Percentiles rank a stretch among this genome's conserved stretches.
These are phyloP conservation scores for Acanthochlamys bracteata DNA, from an alignment of 106 monocot genomes.

Conservation along the genomic window DNA sequence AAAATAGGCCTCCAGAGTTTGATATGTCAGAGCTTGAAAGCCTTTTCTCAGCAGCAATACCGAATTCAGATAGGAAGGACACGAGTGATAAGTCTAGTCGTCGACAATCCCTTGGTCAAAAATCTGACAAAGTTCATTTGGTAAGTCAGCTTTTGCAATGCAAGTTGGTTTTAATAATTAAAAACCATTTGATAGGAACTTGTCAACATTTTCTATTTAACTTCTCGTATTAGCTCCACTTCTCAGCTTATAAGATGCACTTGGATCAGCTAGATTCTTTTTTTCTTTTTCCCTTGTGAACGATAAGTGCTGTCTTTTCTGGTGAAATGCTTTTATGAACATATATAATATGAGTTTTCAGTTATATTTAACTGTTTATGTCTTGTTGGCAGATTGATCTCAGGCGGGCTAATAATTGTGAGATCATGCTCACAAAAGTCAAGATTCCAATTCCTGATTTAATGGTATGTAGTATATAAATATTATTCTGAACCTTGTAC, in stretches of 20 bases:
- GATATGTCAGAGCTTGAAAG: constrained; percentile 93
- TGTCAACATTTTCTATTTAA: no score
- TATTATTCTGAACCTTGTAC: neutral
- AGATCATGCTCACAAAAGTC: constrained; percentile 91
- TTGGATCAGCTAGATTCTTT: no score
- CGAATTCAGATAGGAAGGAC: constrained; percentile 29
- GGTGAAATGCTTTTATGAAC: no score
- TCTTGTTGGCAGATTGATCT: constrained; percentile 74
- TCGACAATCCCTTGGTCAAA: constrained; percentile 41
- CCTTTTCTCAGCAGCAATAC: constrained; percentile 77
- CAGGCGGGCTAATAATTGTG: constrained; percentile 82
- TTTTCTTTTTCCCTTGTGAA: no score
- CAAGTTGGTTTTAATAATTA: neutral
- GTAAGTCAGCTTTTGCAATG: constrained; percentile 27
- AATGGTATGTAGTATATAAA: constrained; percentile 40
- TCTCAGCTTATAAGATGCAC: no score
- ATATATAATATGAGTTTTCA: no score
- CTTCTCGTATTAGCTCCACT: no score
- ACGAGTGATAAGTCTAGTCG: constrained; percentile 42
- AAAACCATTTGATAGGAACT: neutral
- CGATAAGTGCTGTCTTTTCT: no score
- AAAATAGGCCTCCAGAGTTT: constrained; percentile 74
- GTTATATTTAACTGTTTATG: neutral
- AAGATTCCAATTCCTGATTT: constrained; percentile 93
- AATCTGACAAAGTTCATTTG: constrained; percentile 76